Percentiles rank a stretch among this genome's conserved stretches.
Evolutionary conservation across 257 asterid species (phyloP).

Genomic region (Leptodermis oblonga): DNA sequence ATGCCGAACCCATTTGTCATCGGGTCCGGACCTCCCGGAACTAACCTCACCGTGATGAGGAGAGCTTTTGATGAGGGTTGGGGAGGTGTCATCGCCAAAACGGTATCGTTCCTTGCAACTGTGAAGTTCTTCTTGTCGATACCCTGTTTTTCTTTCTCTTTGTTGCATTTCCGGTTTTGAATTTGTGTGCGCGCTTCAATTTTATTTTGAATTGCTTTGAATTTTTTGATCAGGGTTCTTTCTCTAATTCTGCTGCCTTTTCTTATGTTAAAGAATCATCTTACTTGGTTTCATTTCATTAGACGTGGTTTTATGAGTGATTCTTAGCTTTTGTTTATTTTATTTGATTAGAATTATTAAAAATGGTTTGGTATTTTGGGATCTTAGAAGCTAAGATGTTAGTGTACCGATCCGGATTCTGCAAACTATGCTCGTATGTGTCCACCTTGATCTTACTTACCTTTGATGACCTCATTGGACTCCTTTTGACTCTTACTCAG

Average conservation of each 20-base stretch:
- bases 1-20: conserved; percentile 96
- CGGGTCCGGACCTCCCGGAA: conserved; percentile 99
- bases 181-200: background rate
- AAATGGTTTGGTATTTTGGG: too few species aligned
- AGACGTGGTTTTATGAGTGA: background rate
- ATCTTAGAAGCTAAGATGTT: too few species aligned
- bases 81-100: conserved; percentile 99
- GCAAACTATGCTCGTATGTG: too few species aligned
- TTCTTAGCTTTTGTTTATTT: background rate
- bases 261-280: background rate
- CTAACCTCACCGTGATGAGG: conserved; percentile 90
- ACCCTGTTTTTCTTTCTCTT: background rate
- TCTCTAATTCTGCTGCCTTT: background rate
- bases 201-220: background rate
- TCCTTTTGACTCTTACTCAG: too few species aligned
- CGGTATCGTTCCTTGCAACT: conserved; percentile 40
- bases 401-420: too few species aligned
- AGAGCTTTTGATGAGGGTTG: conserved; percentile 96
- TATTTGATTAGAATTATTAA: background rate
- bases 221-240: background rate
- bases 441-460: too few species aligned
- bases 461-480: too few species aligned
- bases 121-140: background rate
- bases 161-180: background rate
- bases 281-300: background rate